Evolutionary conservation across 257 asterid genomes (phyloP).

Genomic region (Solanum paucissectum): DNA sequence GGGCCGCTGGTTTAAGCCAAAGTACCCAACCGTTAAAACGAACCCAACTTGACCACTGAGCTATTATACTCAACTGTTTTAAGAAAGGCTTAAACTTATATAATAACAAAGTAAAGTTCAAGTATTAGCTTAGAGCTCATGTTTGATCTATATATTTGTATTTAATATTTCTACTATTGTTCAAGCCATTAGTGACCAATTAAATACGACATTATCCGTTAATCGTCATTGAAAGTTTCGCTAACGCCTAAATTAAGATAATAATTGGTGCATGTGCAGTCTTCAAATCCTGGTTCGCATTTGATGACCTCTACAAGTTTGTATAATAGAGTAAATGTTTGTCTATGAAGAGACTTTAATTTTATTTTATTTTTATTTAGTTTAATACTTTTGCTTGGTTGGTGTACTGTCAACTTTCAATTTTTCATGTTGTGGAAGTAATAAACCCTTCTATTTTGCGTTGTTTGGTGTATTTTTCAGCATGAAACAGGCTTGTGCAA

Average conservation of each 20-base stretch:
- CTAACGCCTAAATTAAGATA: neutral
- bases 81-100: neutral
- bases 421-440: neutral
- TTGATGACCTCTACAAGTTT: neutral
- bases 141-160: neutral
- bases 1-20: neutral
- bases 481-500: slow-evolving; percentile 93
- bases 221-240: neutral
- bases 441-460: neutral
- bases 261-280: neutral
- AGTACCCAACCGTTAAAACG: neutral
- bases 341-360: neutral
- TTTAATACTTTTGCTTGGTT: neutral
- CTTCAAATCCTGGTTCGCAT: neutral
- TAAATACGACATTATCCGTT: neutral
- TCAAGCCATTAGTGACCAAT: neutral
- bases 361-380: neutral
- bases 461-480: slow-evolving; percentile 33
- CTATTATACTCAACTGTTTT: neutral
- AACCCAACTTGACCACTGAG: neutral
- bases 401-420: neutral
- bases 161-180: neutral
- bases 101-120: neutral
- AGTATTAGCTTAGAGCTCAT: neutral
- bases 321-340: neutral